Percentiles rank a stretch among this genome's conserved stretches.
Evolutionary conservation across 768 basidiomycete species (phyloP).

Genomic region (Termitomyces sp.): DNA sequence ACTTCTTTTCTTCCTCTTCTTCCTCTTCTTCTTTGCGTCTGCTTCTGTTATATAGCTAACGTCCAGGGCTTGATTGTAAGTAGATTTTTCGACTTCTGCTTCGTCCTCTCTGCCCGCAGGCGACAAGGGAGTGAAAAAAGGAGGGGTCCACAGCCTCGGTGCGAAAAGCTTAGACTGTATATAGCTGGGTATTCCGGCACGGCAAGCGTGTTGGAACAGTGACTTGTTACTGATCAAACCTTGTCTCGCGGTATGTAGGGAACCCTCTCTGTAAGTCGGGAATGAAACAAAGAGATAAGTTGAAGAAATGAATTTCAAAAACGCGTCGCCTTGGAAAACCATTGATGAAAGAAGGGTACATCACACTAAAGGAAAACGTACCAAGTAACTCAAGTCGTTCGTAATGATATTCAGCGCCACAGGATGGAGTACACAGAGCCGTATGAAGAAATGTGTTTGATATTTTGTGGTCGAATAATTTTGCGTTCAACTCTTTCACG

Average conservation of each 20-base stretch:
- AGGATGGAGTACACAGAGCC: slow-evolving; percentile 69
- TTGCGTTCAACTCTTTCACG: slow-evolving; percentile 73
- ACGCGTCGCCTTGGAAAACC: slow-evolving; percentile 60
- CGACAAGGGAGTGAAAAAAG: slow-evolving; percentile 25
- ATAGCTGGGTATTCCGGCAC: slow-evolving; percentile 61
- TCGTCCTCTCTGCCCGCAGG: slow-evolving; percentile 1
- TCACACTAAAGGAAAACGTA: slow-evolving; percentile 23
- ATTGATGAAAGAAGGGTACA: slow-evolving; percentile 4
- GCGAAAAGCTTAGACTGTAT: slow-evolving; percentile 71
- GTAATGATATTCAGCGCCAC: slow-evolving; percentile 69
- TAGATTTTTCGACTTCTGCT: neutral
- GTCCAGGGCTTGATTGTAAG: neutral
- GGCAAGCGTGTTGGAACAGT: slow-evolving; percentile 49
- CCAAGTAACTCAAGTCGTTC: slow-evolving; percentile 83
- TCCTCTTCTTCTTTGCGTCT: slow-evolving; percentile 23
- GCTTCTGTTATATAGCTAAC: neutral
- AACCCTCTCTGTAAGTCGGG: slow-evolving; percentile 60
- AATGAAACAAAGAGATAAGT: slow-evolving; percentile 69
- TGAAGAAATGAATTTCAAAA: slow-evolving; percentile 75
- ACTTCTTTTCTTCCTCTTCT: slow-evolving; percentile 31
- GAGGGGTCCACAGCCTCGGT: slow-evolving; percentile 62
- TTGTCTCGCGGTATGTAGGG: slow-evolving; percentile 62
- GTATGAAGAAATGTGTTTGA: slow-evolving; percentile 54
- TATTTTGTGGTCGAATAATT: slow-evolving; percentile 58
- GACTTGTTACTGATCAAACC: slow-evolving; percentile 72